Percentiles rank a stretch among this genome's conserved stretches.
Evolutionary conservation across 495 filamentous ascomycete species (phyloP).

Genomic region (Aspergillus funiculosus): DNA sequence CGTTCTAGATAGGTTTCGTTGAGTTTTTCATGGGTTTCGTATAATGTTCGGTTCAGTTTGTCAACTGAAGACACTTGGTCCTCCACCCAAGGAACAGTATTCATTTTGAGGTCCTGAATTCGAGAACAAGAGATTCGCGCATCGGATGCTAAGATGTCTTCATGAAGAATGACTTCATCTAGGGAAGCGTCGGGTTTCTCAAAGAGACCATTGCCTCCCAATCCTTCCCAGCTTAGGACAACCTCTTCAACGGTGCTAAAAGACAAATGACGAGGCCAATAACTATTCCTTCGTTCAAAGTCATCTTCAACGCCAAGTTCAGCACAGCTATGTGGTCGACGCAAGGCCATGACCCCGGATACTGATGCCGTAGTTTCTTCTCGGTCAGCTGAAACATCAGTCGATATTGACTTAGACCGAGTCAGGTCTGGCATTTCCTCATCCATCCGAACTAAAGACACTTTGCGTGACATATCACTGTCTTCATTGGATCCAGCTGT

Average conservation of each 20-base stretch:
- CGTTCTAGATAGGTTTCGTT: constrained; percentile 63
- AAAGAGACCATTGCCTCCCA: constrained; percentile 34
- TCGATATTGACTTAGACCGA: constrained; percentile 30
- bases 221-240: constrained; percentile 61
- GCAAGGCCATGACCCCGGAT: constrained; percentile 33
- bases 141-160: constrained; percentile 52
- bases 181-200: constrained; percentile 25
- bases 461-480: constrained; percentile 17
- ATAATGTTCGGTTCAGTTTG: constrained; percentile 54
- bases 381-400: constrained; percentile 31
- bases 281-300: constrained; percentile 22
- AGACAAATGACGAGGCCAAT: constrained; percentile 75
- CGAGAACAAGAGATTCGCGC: constrained; percentile 53
- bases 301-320: constrained; percentile 26
- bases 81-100: constrained; percentile 58
- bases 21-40: constrained; percentile 58
- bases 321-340: constrained; percentile 42
- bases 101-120: constrained; percentile 45
- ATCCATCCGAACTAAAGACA: constrained; percentile 14
- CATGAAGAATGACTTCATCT: constrained; percentile 40
- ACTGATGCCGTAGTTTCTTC: constrained; percentile 23
- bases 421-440: constrained; percentile 32
- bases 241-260: constrained; percentile 89
- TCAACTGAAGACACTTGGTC: constrained; percentile 58
- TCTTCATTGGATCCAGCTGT: constrained; percentile 20